Percentiles rank a stretch among this genome's conserved stretches.
Evolutionary conservation across 495 filamentous ascomycete genomes (phyloP).

Genomic region (Staphylotrichum tortipilum): DNA sequence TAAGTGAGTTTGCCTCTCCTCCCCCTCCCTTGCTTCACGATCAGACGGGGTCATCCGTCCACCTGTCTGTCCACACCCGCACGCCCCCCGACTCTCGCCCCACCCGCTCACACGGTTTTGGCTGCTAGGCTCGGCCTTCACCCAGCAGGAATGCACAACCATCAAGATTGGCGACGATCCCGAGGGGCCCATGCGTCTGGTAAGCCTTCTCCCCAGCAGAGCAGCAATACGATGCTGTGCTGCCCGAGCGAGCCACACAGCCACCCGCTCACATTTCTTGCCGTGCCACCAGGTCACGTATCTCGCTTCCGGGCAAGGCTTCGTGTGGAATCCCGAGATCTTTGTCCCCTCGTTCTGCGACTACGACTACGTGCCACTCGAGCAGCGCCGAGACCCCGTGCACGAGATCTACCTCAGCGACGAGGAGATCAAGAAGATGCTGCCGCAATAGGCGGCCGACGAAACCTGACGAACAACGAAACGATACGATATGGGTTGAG

Average conservation of each 20-base stretch:
- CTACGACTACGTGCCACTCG: slow-evolving; percentile 50
- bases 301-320: slow-evolving; percentile 59
- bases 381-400: slow-evolving; percentile 57
- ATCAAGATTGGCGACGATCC: slow-evolving; percentile 58
- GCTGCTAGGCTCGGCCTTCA: slow-evolving; percentile 48
- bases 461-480: not conserved
- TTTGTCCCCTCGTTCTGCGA: slow-evolving; percentile 51
- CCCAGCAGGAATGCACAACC: slow-evolving; percentile 57
- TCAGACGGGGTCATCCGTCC: too few species aligned
- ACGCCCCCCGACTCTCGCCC: not conserved
- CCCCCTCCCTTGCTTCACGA: too few species aligned
- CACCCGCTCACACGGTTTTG: slow-evolving; percentile 17
- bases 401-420: slow-evolving; percentile 59
- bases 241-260: not conserved
- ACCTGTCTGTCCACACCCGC: too few species aligned
- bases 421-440: slow-evolving; percentile 50
- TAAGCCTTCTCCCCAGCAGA: slow-evolving; percentile 28
- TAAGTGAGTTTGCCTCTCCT: slow-evolving; percentile 35
- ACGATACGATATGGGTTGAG: not conserved
- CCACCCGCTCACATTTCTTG: slow-evolving; percentile 7
- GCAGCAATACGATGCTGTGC: not conserved
- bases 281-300: slow-evolving; percentile 52
- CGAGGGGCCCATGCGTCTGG: slow-evolving; percentile 53
- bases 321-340: slow-evolving; percentile 62
- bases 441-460: slow-evolving; percentile 35